Evolutionary conservation across 768 basidiomycete species (phyloP).

Genomic region (Chiua virens): DNA sequence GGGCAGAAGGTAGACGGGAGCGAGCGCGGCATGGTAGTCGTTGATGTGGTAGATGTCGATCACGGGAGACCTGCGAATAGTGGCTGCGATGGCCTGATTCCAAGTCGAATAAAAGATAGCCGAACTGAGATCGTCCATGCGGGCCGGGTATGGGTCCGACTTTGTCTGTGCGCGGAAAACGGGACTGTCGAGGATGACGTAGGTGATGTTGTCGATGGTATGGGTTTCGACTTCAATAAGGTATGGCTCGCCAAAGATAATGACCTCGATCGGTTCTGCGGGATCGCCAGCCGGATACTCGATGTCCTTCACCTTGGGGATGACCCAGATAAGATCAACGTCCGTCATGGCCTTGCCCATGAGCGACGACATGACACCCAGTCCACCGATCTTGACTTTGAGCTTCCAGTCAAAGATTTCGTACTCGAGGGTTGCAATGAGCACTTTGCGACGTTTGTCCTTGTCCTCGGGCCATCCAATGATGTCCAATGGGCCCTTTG

Average conservation of each 20-base stretch:
- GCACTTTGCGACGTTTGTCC: conserved; percentile 85
- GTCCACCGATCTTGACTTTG: conserved; percentile 96
- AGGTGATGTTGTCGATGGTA: conserved; percentile 92
- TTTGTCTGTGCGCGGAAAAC: conserved; percentile 98
- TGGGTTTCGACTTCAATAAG: conserved; percentile 96
- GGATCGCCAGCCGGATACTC: conserved; percentile 92
- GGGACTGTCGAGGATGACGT: conserved; percentile 89
- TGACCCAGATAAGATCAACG: conserved; percentile 90
- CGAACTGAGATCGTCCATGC: conserved; percentile 95
- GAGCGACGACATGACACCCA: conserved; percentile 95
- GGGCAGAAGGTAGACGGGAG: conserved; percentile 86
- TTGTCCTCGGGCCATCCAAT: conserved; percentile 98
- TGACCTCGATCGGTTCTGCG: conserved; percentile 91
- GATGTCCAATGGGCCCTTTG: conserved; percentile 63
- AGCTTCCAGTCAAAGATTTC: conserved; percentile 97
- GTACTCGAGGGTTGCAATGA: conserved; percentile 92
- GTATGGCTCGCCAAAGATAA: conserved; percentile 95
- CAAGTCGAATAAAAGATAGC: conserved; percentile 98
- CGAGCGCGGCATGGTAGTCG: conserved; percentile 93
- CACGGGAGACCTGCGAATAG: conserved; percentile 80
- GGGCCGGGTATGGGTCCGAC: conserved; percentile 91
- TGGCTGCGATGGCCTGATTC: conserved; percentile 95
- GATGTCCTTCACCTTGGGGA: conserved; percentile 93
- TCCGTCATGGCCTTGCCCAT: conserved; percentile 99
- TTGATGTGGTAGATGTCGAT: conserved; percentile 96